Base-by-base conservation (phyloP, 1,284 basidiomycete species). In the Melanopsichium pennsylvanicum region DNA sequence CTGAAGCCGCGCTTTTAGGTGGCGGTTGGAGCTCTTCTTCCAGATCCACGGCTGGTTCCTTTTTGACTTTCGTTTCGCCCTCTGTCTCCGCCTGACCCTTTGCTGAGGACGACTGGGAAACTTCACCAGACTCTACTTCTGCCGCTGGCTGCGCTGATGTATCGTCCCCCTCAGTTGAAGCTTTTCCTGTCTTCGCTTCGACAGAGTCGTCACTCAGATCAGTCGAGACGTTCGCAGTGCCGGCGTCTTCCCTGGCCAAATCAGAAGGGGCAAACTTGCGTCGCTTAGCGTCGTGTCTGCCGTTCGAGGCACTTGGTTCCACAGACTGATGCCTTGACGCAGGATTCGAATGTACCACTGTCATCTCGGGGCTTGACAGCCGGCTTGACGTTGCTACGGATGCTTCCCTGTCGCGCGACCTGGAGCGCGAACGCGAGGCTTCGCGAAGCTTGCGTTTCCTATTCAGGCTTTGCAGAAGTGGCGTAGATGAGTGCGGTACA, bases 331-430 rank as follows among this genome's bases (percentile, higher is more conserved):
- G 56, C n/a, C 67, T 40, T 22, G 67, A 70, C 15, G 38, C 56
- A 3, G 67, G 32, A 31, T 63, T 52, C 4, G 67, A 70, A n/a
- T 59, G 56, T 8, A 36, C 52, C 9, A 61, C 51, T 4, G 66
- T 59, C 60, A 70, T 48, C 39, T 70, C 67, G 33, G 67, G 67
- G 35, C 67, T 70, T n/a, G 67, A 70, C 8, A 70, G 52, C 13
- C 67, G 60, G 31, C 67, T 70, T 5, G 67, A 70, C n/a, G 67
- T 64, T 12, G 67, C 67, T n/a, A 70, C 49, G 7, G 67, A 70
- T 6, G 57, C 61, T 22, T 70, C 67, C 11, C 67, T 50, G n/a
- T 70, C 67, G 26, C 61, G 50, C 11, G 54, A 63, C 5, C 46
- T 45, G 16, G 64, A 68, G 3, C 50, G 38, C 0, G 67, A 70